Evolutionary conservation across 805 yeast genomes (phyloP).

Genomic region (Cyberlindnera amylophila): DNA sequence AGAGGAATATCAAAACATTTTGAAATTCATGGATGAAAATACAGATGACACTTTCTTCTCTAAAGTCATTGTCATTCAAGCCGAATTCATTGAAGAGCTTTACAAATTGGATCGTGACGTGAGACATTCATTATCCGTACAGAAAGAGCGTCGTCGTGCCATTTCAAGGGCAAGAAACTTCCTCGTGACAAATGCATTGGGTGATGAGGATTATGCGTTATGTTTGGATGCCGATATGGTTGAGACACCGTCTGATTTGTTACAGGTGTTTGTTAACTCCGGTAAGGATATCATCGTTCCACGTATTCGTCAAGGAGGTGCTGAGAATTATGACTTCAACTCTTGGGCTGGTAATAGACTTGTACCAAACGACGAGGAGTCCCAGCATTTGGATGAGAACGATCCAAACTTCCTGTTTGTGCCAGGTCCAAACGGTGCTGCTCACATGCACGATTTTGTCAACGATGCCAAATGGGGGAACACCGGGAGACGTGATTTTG

Average conservation of each 20-base stretch:
- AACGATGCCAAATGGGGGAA: slow-evolving; percentile 10
- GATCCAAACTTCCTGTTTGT: slow-evolving; percentile 23
- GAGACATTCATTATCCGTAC: slow-evolving; percentile 19
- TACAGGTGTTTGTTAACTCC: slow-evolving; percentile 23
- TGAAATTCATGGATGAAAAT: slow-evolving; percentile 8
- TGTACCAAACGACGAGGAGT: slow-evolving; percentile 26
- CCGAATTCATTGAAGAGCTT: slow-evolving; percentile 21
- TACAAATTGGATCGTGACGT: slow-evolving; percentile 13
- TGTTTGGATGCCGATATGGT: slow-evolving; percentile 33
- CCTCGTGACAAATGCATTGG: slow-evolving; percentile 24
- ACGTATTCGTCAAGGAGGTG: slow-evolving; percentile 26
- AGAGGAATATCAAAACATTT: slow-evolving; percentile 11
- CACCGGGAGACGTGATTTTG: slow-evolving; percentile 8
- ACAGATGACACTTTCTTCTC: slow-evolving; percentile 12
- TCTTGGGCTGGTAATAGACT: slow-evolving; percentile 33
- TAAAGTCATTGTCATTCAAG: slow-evolving; percentile 17
- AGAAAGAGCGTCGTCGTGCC: slow-evolving; percentile 28
- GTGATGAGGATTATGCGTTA: slow-evolving; percentile 27
- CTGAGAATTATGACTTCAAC: slow-evolving; percentile 33
- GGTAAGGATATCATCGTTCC: slow-evolving; percentile 32
- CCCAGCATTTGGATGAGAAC: slow-evolving; percentile 8
- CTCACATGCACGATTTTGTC: slow-evolving; percentile 21
- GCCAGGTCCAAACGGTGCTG: slow-evolving; percentile 26
- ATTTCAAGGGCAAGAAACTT: slow-evolving; percentile 30
- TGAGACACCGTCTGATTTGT: slow-evolving; percentile 23